Evolutionary conservation across 768 basidiomycete species (phyloP), one percentile per base, ranked within the genome.

Genomic region (Leccinellum luteum): DNA sequence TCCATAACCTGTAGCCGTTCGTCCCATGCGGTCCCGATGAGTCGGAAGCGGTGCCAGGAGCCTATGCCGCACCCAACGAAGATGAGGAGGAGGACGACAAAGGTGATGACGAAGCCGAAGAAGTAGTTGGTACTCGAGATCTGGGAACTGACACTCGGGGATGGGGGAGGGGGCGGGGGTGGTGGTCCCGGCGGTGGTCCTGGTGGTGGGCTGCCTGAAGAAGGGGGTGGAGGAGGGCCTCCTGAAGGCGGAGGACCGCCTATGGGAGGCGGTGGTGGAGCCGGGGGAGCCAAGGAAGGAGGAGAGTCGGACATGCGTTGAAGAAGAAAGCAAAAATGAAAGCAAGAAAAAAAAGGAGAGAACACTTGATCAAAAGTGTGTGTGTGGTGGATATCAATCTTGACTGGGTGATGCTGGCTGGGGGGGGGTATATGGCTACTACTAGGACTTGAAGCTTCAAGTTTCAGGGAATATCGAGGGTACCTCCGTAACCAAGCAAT

Each of bases 51-150:
- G 47, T 80, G 69, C 58, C 83, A 74, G 17, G 81, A 76, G 49
- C 77, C 73, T 15, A 85, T 61, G 8, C 80, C 81, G 51, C 81
- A 83, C 4, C 74, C 78, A 9, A 83, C 70, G 53, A 84, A 83
- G 49, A 84, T 65, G 47, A 84, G 69, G 28, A 85, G 64, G 48
- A 72, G 63, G 27, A 68, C 62, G 60, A 71, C 61, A 54, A 72
- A 73, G 38, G 69, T 71, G 59, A 73, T 60, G 48, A 73, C 59
- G 57, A 72, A 73, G 25, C 71, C 71, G 45, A 72, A 72, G 53
- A 72, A 71, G 45, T 72, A 72, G 65, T 68, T 73, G 57, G 64
- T 57, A 21, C 58, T 60, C 0, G 64, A 57, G 44, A 41, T 6
- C 0, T 56, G 8, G 6, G 49, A 15, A 7, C n/a, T 10, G 14